Base-by-base conservation (phyloP, 257 asterid genomes). In the Marsdenia floribunda region DNA sequence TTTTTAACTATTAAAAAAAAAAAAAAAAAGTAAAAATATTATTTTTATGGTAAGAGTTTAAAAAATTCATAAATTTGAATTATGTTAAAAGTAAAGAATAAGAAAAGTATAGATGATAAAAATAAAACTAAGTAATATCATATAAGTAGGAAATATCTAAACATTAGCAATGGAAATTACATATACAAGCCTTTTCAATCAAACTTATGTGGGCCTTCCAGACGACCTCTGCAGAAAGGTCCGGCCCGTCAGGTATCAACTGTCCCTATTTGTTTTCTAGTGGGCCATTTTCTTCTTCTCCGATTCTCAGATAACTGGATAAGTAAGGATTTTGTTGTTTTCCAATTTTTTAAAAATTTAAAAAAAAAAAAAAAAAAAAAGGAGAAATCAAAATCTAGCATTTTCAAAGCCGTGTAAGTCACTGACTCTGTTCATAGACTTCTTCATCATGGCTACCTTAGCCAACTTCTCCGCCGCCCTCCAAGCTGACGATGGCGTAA, bases 331-430 rank as follows among this genome's bases (percentile, higher is more conserved):
- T 60, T 61, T 71, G 21, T 61, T 61, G n/a, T n/a, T n/a, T n/a
- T n/a, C n/a, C n/a, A n/a, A n/a, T 38, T 38, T 38, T 38, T 38
- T 5, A 3, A 3, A 38, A 3, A 3, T 5, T 5, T 5, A 3
- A 3, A 38, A 38, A 38, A 46, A 14, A 19, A 40, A 53, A 22
- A 0, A 49, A 33, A 18, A 9, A 71, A 33, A 2, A 18, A 1
- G 12, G 16, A 68, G 12, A 19, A 14, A 67, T 87, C 82, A 93
- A 85, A 93, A 91, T 83, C 97, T 87, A 74, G 96, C 96, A 75
- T 91, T 93, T 79, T 93, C 98, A 47, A 93, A 93, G 78, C 98
- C 97, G 84, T 93, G 97, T 78, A 91, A 79, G 69, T 93, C 96
- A 73, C 87, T 66, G 66, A 83, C 89, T 83, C 88, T 76, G 76